These are phyloP conservation scores for Dalbergia oliveri DNA, from an alignment of 306 rosid genomes.

Conservation along the genomic window DNA sequence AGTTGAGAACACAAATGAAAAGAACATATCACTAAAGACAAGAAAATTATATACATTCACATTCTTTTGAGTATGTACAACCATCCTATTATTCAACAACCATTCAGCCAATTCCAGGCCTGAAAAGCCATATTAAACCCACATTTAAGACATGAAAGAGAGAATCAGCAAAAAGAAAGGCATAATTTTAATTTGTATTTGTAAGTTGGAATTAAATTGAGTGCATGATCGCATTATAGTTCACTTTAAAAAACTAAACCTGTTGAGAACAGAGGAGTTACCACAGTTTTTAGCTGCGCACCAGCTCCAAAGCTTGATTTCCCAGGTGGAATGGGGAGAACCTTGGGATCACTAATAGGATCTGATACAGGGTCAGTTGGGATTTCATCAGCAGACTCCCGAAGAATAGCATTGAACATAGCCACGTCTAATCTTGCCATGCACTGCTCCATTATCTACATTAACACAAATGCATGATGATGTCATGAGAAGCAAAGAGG, in stretches of 20 bases:
- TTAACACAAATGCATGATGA: constrained; percentile 25
- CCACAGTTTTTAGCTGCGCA: constrained; percentile 81
- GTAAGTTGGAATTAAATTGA: neutral
- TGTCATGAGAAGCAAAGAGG: constrained; percentile 5
- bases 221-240: neutral
- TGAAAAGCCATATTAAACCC: neutral
- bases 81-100: neutral
- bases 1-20: constrained; percentile 31
- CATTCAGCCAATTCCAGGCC: neutral
- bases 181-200: neutral
- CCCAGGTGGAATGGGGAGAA: constrained; percentile 80
- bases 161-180: constrained; percentile 1
- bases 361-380: constrained; percentile 91
- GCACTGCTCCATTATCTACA: constrained; percentile 87
- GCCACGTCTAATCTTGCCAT: constrained; percentile 90
- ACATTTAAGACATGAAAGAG: neutral
- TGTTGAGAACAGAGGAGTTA: constrained; percentile 45
- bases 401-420: constrained; percentile 92
- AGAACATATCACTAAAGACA: neutral
- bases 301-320: constrained; percentile 86
- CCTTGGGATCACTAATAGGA: constrained; percentile 76
- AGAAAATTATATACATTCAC: neutral
- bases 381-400: constrained; percentile 78
- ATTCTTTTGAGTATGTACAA: neutral
- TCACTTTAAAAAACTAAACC: neutral